Conservation (phyloP, 257 asterid genomes). For the Striga asiatica region DNA sequence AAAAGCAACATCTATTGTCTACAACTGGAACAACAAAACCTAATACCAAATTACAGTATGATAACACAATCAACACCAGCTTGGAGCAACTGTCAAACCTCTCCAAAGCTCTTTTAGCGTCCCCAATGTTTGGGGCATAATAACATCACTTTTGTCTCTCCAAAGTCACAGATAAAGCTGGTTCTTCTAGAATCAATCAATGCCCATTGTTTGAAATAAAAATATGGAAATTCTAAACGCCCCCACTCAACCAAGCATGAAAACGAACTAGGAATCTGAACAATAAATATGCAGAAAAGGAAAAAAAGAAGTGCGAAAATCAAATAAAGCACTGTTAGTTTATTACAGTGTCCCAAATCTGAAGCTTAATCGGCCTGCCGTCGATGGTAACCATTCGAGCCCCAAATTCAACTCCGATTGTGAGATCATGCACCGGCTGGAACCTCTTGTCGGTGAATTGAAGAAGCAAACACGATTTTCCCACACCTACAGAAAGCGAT, state of each 20-base stretch:
- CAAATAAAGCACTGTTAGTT: too few species aligned
- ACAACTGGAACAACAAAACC: background rate
- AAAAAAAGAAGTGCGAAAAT: background rate
- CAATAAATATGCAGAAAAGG: background rate
- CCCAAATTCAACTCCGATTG: constrained; percentile 64
- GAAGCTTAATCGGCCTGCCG: constrained; percentile 48
- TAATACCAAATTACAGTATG: background rate
- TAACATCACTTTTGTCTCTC: background rate
- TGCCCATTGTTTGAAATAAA: background rate
- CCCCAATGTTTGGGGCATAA: background rate
- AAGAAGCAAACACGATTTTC: constrained; percentile 59
- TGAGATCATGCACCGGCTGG: constrained; percentile 61
- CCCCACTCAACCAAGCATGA: background rate
- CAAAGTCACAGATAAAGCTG: background rate
- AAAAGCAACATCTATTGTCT: too few species aligned
- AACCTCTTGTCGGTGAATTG: constrained; percentile 62
- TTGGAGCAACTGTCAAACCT: background rate
- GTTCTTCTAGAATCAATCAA: background rate
- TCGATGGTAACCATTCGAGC: constrained; percentile 55
- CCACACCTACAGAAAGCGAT: constrained; percentile 32
- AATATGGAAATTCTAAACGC: background rate
- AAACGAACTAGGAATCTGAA: background rate
- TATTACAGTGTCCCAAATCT: constrained; percentile 63
- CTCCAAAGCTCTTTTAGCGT: background rate
- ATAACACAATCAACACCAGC: background rate